Percentiles rank a stretch among this genome's conserved stretches.
Evolutionary conservation across 768 basidiomycete species (phyloP).

Genomic region (Serendipita indica): DNA sequence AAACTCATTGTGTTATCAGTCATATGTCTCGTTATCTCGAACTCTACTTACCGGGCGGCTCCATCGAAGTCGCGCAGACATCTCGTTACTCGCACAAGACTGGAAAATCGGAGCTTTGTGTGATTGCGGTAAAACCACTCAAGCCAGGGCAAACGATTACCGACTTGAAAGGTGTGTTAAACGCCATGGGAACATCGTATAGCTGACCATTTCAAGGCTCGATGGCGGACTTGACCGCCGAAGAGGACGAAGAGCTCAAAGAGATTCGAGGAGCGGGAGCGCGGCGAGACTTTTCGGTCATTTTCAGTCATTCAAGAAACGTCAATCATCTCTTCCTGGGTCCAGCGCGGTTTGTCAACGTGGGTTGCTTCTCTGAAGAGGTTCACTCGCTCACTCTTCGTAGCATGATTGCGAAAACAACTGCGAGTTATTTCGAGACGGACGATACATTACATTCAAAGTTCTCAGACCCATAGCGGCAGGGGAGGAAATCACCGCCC

Average conservation of each 20-base stretch:
- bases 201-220: constrained; percentile 33
- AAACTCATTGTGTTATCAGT: constrained; percentile 28
- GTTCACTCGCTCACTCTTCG: too few species aligned
- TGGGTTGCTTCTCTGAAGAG: constrained; percentile 30
- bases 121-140: constrained; percentile 63
- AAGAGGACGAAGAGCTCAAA: constrained; percentile 76
- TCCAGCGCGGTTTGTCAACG: constrained; percentile 84
- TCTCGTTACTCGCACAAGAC: constrained; percentile 76
- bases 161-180: constrained; percentile 42
- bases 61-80: constrained; percentile 79
- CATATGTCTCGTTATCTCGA: constrained; percentile 84
- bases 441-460: constrained; percentile 78
- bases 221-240: constrained; percentile 74
- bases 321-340: constrained; percentile 84
- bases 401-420: constrained; percentile 82
- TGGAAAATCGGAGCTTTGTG: constrained; percentile 79
- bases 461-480: constrained; percentile 60
- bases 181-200: not conserved
- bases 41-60: constrained; percentile 67
- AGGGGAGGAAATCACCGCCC: constrained; percentile 80
- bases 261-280: constrained; percentile 49
- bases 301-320: constrained; percentile 83
- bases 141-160: constrained; percentile 56
- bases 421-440: constrained; percentile 77
- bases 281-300: constrained; percentile 79